Conservation (phyloP, 768 basidiomycete genomes). For the Leccinum disarticulatum region DNA sequence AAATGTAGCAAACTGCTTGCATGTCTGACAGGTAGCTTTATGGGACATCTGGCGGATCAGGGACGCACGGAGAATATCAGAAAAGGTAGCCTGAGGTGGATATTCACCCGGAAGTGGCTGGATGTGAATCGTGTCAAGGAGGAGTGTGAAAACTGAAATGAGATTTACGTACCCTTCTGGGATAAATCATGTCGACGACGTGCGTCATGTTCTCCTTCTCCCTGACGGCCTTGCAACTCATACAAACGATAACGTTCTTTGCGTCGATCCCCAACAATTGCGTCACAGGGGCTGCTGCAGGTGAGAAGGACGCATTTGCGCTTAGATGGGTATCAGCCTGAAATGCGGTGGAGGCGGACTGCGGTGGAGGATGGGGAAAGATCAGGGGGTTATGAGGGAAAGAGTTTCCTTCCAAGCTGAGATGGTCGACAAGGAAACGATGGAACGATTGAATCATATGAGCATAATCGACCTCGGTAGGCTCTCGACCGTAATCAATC, state of each 20-base stretch:
- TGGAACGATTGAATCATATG: constrained; percentile 95
- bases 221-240: constrained; percentile 65
- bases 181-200: constrained; percentile 84
- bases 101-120: constrained; percentile 40
- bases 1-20: constrained; percentile 76
- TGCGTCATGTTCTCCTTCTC: constrained; percentile 81
- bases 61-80: constrained; percentile 69
- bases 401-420: constrained; percentile 70
- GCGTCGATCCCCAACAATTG: constrained; percentile 84
- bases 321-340: constrained; percentile 21
- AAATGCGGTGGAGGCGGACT: constrained; percentile 7
- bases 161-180: constrained; percentile 61
- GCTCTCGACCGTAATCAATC: constrained; percentile 83
- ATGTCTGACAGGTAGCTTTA: constrained; percentile 83
- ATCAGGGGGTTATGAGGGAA: constrained; percentile 62
- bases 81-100: constrained; percentile 50
- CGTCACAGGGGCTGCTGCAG: constrained; percentile 70
- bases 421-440: constrained; percentile 85
- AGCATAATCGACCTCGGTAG: constrained; percentile 72
- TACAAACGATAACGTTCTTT: constrained; percentile 72
- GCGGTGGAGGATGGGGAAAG: constrained; percentile 29
- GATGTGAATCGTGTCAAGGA: neutral
- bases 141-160: neutral
- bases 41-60: constrained; percentile 79
- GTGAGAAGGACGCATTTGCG: constrained; percentile 20